These are phyloP conservation scores for Starmerella vaccinii DNA, from an alignment of 805 yeast genomes.

Conservation along the genomic window DNA sequence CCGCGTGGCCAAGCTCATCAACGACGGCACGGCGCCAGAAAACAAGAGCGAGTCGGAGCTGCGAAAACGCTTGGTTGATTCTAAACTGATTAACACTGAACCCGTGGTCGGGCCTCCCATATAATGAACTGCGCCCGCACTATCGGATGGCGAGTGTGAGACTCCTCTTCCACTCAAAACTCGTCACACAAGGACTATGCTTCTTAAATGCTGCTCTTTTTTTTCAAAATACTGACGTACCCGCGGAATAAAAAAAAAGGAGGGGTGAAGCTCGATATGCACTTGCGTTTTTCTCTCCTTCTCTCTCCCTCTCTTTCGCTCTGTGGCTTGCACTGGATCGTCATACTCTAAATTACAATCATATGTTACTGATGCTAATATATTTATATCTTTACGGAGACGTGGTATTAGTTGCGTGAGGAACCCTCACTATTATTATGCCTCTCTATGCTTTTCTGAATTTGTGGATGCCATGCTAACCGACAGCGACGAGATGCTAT, in stretches of 20 bases:
- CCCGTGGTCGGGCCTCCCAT: background rate
- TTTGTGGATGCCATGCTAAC: background rate
- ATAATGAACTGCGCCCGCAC: background rate
- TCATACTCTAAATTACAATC: too few species aligned
- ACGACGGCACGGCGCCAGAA: background rate
- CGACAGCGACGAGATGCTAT: background rate
- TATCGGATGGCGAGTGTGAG: too few species aligned
- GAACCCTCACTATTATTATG: background rate
- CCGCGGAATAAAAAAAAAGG: background rate
- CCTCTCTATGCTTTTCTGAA: background rate
- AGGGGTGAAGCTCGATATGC: too few species aligned
- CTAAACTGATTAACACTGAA: background rate
- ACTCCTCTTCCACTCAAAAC: too few species aligned
- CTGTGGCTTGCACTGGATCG: too few species aligned
- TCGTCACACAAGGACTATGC: too few species aligned
- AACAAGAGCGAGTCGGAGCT: background rate
- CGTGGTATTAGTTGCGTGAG: background rate
- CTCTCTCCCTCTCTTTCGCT: too few species aligned
- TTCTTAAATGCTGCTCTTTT: too few species aligned
- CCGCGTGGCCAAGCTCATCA: constrained; percentile 76
- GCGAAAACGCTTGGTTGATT: background rate
- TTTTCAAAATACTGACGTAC: background rate
- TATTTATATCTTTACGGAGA: background rate
- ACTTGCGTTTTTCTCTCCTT: too few species aligned
- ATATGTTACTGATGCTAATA: too few species aligned